phyloP scores from a whole-genome alignment of 805 yeast species.

The Nakazawaea ernobii region DNA sequence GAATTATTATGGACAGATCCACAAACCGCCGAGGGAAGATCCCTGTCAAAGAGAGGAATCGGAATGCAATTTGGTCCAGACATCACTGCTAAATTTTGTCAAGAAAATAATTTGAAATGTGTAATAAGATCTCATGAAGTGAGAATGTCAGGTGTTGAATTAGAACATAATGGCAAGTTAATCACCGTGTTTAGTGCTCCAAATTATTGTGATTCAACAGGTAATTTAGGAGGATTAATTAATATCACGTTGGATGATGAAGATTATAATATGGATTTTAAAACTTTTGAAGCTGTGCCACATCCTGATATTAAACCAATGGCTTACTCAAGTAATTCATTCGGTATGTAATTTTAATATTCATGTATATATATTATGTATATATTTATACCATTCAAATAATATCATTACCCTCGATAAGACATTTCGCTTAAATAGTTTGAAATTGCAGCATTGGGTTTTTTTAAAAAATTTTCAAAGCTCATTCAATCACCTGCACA shows the following conservation, averaged over 20 bases:
- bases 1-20: conserved; percentile 98
- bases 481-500: too few relatives aligned
- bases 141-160: conserved; percentile 83
- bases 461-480: too few relatives aligned
- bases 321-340: conserved; percentile 66
- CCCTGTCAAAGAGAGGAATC: conserved; percentile 89
- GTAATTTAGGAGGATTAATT: conserved; percentile 86
- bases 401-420: neutral
- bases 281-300: conserved; percentile 71
- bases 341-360: conserved; percentile 27
- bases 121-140: conserved; percentile 94
- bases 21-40: conserved; percentile 68
- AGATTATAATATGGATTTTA: conserved; percentile 43
- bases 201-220: conserved; percentile 90
- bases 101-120: conserved; percentile 64
- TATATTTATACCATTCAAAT: neutral
- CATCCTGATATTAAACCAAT: conserved; percentile 93
- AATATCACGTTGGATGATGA: conserved; percentile 49
- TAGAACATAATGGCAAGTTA: conserved; percentile 80
- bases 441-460: too few relatives aligned
- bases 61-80: conserved; percentile 98
- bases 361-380: neutral
- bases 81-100: conserved; percentile 74
- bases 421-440: too few relatives aligned
- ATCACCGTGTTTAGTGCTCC: conserved; percentile 98